Evolutionary conservation across 345 rosid genomes (phyloP).

Genomic region (Triadica sebifera): DNA sequence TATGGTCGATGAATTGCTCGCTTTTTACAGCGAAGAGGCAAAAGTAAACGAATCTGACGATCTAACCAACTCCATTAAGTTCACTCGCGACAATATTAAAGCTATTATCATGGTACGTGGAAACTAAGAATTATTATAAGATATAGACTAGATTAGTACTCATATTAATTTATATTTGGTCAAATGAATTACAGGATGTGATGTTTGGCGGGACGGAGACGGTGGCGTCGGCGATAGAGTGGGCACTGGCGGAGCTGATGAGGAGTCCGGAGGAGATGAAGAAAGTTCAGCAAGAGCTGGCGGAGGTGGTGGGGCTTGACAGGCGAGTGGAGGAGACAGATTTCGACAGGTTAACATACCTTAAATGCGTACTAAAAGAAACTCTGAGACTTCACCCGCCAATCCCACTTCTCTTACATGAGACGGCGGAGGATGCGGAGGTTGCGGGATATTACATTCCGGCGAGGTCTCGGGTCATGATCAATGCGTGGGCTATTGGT

Average conservation of each 20-base stretch:
- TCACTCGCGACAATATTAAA: slow-evolving; percentile 77
- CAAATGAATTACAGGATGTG: slow-evolving; percentile 50
- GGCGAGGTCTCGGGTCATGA: slow-evolving; percentile 60
- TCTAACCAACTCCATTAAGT: slow-evolving; percentile 55
- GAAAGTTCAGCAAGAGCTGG: slow-evolving; percentile 66
- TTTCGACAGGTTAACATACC: slow-evolving; percentile 56
- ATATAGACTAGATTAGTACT: too few species aligned
- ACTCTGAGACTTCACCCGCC: slow-evolving; percentile 91
- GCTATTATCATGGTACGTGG: slow-evolving; percentile 81
- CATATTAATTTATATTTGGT: too few species aligned
- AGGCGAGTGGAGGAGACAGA: slow-evolving; percentile 72
- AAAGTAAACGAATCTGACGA: slow-evolving; percentile 53
- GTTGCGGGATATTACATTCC: slow-evolving; percentile 68
- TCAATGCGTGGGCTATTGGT: slow-evolving; percentile 77
- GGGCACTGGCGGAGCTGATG: slow-evolving; percentile 83
- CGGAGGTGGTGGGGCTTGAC: slow-evolving; percentile 72
- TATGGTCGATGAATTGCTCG: slow-evolving; percentile 87
- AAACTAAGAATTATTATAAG: too few species aligned
- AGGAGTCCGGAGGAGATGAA: slow-evolving; percentile 61
- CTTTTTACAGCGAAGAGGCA: slow-evolving; percentile 64
- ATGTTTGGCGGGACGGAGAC: slow-evolving; percentile 99
- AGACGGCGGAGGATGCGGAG: slow-evolving; percentile 60
- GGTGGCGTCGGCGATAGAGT: slow-evolving; percentile 89
- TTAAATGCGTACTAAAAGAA: slow-evolving; percentile 70
- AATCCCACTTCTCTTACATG: slow-evolving; percentile 90